phyloP scores from a whole-genome alignment of 257 asterid species.

The Vinca minor region DNA sequence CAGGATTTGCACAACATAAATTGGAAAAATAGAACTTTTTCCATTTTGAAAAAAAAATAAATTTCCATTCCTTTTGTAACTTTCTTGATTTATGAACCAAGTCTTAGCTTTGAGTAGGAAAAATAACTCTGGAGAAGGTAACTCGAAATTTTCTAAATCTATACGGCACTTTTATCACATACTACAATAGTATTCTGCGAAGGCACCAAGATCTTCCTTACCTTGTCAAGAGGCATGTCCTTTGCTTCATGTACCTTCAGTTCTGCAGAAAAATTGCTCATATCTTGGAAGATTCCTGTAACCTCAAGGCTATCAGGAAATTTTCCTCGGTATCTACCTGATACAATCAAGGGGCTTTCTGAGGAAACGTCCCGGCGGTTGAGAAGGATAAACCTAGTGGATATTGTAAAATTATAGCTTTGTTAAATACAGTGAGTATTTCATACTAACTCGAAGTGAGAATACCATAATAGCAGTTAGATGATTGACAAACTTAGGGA shows the following conservation, averaged over 20 bases:
- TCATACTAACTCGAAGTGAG: not conserved
- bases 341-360: slow-evolving; percentile 61
- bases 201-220: slow-evolving; percentile 12
- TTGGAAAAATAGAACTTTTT: not conserved
- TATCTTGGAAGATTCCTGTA: slow-evolving; percentile 55
- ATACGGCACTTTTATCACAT: not conserved
- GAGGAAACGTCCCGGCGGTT: slow-evolving; percentile 79
- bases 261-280: slow-evolving; percentile 41
- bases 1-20: too few relatives aligned
- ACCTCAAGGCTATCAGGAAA: slow-evolving; percentile 58
- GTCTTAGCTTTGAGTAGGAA: not conserved
- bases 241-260: slow-evolving; percentile 57
- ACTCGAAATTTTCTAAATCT: not conserved
- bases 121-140: not conserved
- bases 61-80: not conserved
- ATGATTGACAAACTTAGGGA: not conserved
- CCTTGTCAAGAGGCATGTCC: slow-evolving; percentile 68
- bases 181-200: not conserved
- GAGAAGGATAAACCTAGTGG: slow-evolving; percentile 68
- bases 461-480: too few relatives aligned
- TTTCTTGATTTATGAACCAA: not conserved
- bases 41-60: too few relatives aligned
- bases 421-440: not conserved
- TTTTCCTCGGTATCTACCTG: slow-evolving; percentile 76
- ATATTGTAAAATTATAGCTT: not conserved